Evolutionary conservation across 805 yeast species (phyloP), one percentile per base, ranked within the genome.

Genomic region (Kazachstania taianensis): DNA sequence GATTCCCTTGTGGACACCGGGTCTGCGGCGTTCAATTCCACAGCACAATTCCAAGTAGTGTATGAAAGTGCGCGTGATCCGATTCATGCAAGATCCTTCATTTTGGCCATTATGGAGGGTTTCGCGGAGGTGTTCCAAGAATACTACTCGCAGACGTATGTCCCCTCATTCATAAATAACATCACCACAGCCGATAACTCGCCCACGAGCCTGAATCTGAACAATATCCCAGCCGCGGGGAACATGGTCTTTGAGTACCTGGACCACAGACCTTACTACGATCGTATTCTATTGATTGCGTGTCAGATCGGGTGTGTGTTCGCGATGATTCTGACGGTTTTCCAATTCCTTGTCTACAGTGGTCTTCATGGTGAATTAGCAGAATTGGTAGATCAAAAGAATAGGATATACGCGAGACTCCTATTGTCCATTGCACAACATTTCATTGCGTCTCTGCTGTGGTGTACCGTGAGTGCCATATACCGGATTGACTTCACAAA

Each of bases 301-400:
- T 57, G 74, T 2, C 89, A 81, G 55, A 76, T 81, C 40, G 92
- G 92, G 36, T 66, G 80, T 41, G 78, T 82, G 54, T 81, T 73
- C 50, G 62, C 78, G 51, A 68, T 81, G 45, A 75, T 82, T 51
- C 54, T 81, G 36, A 73, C 89, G 4, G 78, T 81, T 52, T 78
- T 81, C 69, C 78, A 76, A 46, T 69, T 79, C 46, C 70, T 55
- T 25, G 70, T 80, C 62, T 77, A 77, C 51, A 60, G 59, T 12
- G 69, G 69, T 19, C 46, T 76, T 15, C 80, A 81, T 50, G 61
- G 59, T 39, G 50, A 57, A 5, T 63, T 78, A 23, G 68, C 75
- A 0, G 60, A 62, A 31, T 58, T 64, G 22, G 51, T 72, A 18
- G 67, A 66, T 32, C 57, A 66, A 2, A 40, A 24, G 7, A 73